Conservation (phyloP, 2,329 filamentous ascomycete genomes). For the Dactylellina cionopaga region DNA sequence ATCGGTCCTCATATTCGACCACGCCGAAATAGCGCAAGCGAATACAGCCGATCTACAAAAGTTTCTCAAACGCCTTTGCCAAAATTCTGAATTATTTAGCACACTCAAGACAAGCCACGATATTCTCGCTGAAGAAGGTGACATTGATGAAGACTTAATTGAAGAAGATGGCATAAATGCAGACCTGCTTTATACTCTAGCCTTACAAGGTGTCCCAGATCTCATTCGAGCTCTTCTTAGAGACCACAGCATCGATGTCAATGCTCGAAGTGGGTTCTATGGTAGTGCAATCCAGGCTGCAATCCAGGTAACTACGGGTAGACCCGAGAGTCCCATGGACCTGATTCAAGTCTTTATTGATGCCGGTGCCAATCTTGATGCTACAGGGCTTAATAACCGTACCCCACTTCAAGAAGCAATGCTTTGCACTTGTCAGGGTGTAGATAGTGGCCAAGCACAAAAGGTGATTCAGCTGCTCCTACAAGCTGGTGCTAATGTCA, state of each 20-base stretch:
- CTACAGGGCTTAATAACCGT: not conserved
- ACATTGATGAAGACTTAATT: not conserved
- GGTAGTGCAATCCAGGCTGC: constrained; percentile 50
- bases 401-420: not conserved
- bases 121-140: not conserved
- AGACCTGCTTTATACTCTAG: too few relatives aligned
- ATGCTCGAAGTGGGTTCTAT: constrained; percentile 22
- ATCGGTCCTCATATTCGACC: too few relatives aligned
- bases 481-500: not conserved
- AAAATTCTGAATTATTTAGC: not conserved
- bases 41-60: not conserved
- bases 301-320: not conserved
- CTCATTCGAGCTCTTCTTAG: too few relatives aligned
- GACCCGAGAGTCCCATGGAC: not conserved
- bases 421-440: not conserved
- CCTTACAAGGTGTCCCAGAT: too few relatives aligned
- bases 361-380: not conserved
- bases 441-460: not conserved
- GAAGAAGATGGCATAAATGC: not conserved
- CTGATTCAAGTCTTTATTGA: not conserved
- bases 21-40: not conserved
- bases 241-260: constrained; percentile 7
- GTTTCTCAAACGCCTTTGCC: not conserved
- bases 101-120: not conserved
- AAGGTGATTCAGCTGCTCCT: not conserved